Percentiles rank a stretch among this genome's conserved stretches.
Conservation (phyloP, 495 filamentous ascomycete species). For the Thermochaetoides thermophila region DNA sequence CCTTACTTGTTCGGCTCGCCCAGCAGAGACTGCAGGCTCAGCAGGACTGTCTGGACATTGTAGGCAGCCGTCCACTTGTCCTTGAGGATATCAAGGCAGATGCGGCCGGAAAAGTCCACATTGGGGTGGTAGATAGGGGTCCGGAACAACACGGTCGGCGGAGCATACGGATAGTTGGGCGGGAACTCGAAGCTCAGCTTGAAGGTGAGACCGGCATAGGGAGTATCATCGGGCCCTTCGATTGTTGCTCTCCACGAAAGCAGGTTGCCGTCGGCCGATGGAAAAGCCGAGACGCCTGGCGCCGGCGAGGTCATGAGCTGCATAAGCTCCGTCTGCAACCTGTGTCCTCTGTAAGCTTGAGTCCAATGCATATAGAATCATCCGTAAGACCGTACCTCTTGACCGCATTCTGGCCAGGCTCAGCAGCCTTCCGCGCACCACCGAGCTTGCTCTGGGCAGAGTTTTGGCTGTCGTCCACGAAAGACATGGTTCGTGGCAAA, state of each 20-base stretch:
- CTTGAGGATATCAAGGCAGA: slow-evolving; percentile 94
- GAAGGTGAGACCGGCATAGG: slow-evolving; percentile 77
- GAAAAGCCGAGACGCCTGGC: slow-evolving; percentile 91
- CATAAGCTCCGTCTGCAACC: slow-evolving; percentile 94
- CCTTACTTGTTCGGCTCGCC: slow-evolving; percentile 93
- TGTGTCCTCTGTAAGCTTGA: slow-evolving; percentile 21
- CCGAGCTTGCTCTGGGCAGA: slow-evolving; percentile 55
- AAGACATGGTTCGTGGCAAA: slow-evolving; percentile 54
- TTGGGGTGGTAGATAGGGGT: slow-evolving; percentile 93
- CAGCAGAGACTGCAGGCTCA: slow-evolving; percentile 88
- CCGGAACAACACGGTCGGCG: slow-evolving; percentile 87
- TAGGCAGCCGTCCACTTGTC: slow-evolving; percentile 94
- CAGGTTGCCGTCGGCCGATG: slow-evolving; percentile 77
- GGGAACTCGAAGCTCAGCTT: slow-evolving; percentile 90
- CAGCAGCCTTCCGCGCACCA: slow-evolving; percentile 35
- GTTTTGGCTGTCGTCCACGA: slow-evolving; percentile 62
- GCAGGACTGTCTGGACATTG: slow-evolving; percentile 81
- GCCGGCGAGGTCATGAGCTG: slow-evolving; percentile 90
- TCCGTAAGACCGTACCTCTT: slow-evolving; percentile 44
- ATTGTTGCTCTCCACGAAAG: slow-evolving; percentile 88
- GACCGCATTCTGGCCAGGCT: slow-evolving; percentile 57
- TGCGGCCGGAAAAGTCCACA: slow-evolving; percentile 81
- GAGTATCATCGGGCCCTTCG: slow-evolving; percentile 77
- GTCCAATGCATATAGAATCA: background rate
- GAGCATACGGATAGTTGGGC: slow-evolving; percentile 79